Evolutionary conservation across 169 alveolate species (phyloP).

Genomic region (Neospora caninum): DNA sequence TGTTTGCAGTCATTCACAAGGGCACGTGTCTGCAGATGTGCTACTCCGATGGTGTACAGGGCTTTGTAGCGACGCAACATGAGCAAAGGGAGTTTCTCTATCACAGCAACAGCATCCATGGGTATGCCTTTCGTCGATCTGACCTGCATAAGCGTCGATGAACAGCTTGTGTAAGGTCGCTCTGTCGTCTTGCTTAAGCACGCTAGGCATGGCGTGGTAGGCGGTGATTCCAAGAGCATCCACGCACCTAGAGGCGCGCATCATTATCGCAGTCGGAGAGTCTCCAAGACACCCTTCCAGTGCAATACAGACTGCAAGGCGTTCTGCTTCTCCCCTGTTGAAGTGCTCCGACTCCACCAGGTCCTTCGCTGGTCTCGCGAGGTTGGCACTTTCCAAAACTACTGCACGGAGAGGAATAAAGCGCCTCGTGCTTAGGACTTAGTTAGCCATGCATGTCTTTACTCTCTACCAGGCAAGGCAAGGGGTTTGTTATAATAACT

Average conservation of each 20-base stretch:
- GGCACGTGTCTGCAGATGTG: too few species aligned
- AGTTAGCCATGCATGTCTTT: too few species aligned
- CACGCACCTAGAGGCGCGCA: background rate
- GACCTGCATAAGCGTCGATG: background rate
- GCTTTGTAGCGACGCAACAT: too few species aligned
- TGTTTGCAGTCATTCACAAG: too few species aligned
- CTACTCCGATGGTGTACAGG: too few species aligned
- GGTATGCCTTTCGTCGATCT: background rate
- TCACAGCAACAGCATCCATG: too few species aligned
- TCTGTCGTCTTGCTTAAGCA: background rate
- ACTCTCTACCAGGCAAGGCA: too few species aligned
- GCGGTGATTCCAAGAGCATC: background rate
- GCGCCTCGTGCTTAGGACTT: background rate
- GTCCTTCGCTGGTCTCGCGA: background rate
- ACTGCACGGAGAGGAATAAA: background rate
- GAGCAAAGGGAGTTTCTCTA: too few species aligned
- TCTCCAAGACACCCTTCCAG: slow-evolving; percentile 13
- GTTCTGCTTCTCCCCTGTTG: background rate
- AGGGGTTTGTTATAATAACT: too few species aligned
- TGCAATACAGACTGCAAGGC: background rate
- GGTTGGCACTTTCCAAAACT: background rate
- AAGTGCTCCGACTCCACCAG: background rate
- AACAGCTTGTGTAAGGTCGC: background rate
- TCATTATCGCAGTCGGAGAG: background rate
- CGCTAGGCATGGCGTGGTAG: background rate